Evolutionary conservation across 225 moss, liverwort and hornwort genomes (phyloP), one percentile per base, ranked within the genome.

Genomic region (Ulota crispa): DNA sequence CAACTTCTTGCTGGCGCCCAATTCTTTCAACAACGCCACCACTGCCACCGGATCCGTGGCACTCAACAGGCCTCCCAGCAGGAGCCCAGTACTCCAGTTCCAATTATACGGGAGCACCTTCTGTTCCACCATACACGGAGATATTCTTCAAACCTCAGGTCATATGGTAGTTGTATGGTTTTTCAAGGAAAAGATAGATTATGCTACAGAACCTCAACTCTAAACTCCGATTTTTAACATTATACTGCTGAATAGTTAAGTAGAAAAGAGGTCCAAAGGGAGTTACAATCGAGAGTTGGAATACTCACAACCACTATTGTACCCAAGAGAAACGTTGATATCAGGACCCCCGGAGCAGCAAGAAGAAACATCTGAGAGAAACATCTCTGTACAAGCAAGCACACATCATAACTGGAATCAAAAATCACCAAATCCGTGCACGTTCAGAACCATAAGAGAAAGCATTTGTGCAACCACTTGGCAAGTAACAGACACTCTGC

Each of bases 1-100:
- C 87, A 99, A 76, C 76, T 99, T 99, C 87, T 99, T 99, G 89
- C 99, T 99, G 57, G 93, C 93, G 47, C 99, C 96, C 75, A 99
- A 87, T n/a, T 99, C 96, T 81, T 93, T 99, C 39, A 99, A 92
- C 75, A 99, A 89, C 27, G 96, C 91, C 71, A 99, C 96, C 76
- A 99, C 94, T 50, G 99, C 99, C 76, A 99, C 99, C 8, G 99
- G 99, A 70, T 99, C 99, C 36, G 99, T 99, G 71, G 99, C 95
- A 88, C 99, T 96, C 63, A 99, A 89, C 81, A 99, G 84, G 74
- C 95, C 94, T 71, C 96, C 99, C 53, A 99, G 83, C 79, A 99
- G 88, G 39, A 99, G 86, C 75, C 90, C 94, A 11, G 99, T 99
- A 79, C 96, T 99, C 96, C 94, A 96, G 77, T 86, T 93, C 99